Conservation (phyloP, 306 rosid species). For the Rubus parviflorus region DNA sequence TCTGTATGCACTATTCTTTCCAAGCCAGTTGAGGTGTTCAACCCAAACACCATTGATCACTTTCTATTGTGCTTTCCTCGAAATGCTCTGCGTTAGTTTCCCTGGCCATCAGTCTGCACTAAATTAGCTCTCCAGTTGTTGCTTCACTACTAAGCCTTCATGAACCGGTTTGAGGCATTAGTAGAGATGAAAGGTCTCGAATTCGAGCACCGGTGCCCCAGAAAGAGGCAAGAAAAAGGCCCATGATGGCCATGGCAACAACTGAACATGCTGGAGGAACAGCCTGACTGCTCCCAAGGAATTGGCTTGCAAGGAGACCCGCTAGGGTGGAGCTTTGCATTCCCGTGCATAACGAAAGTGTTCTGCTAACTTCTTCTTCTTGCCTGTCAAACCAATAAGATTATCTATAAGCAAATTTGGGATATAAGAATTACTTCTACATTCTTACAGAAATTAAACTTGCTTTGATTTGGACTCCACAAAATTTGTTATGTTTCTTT, state of each 20-base stretch:
- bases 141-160: slow-evolving; percentile 4
- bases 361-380: slow-evolving; percentile 70
- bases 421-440: not conserved
- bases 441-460: not conserved
- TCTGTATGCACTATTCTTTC: slow-evolving; percentile 1
- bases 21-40: slow-evolving; percentile 1
- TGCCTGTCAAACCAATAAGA: slow-evolving; percentile 49
- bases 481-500: not conserved
- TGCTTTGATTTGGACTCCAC: not conserved
- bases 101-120: slow-evolving; percentile 6
- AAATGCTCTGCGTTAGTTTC: not conserved
- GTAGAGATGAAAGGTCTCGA: slow-evolving; percentile 53
- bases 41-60: not conserved
- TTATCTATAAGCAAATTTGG: slow-evolving; percentile 14
- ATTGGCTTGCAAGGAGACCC: slow-evolving; percentile 94
- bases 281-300: slow-evolving; percentile 88
- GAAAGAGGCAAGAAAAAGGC: slow-evolving; percentile 88
- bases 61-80: not conserved
- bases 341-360: slow-evolving; percentile 91
- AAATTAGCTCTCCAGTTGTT: slow-evolving; percentile 1
- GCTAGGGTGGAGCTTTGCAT: slow-evolving; percentile 99
- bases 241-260: slow-evolving; percentile 90
- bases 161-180: slow-evolving; percentile 40
- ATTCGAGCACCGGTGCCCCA: slow-evolving; percentile 83
- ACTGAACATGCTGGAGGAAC: slow-evolving; percentile 98